Base-by-base conservation (phyloP, 2,329 filamentous ascomycete genomes). In the Phialocephala sp. region DNA sequence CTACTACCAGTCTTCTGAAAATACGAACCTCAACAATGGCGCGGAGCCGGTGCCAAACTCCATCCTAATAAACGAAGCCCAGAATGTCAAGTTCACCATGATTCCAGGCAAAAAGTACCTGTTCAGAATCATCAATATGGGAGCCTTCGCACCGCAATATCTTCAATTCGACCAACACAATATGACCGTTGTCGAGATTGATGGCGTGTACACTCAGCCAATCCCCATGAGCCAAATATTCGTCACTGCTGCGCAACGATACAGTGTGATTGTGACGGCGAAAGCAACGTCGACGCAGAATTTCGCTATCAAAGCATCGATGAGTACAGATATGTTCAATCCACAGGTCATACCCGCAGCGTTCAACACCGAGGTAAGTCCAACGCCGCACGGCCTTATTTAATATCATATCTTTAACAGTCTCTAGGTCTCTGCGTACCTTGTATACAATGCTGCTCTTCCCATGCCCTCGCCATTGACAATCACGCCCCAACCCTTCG, bases 341-440 rank as follows among this genome's bases (percentile, higher is more conserved):
- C 58, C 56, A 5, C 50, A 32, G 27, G 55, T 62, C 0, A 78
- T 93, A 15, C 91, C 92, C 0, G 78, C 82, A 0, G 83, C 82
- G 4, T 82, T 94, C 52, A 89, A 93, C 74, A 87, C 85, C 72
- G 89, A 89, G 69, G 83, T 84, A 36, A 88, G 86, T 0, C 6
- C 84, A 39, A 87, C 22, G 20, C 15, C 22, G 14, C 24, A 15
- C 22, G 9, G 4, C 15, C 20, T 57, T 8, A 6, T 15, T 39
- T 22, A n/a, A n/a, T n/a, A 6, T 15, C 8, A 50, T 39, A 5
- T 32, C 27, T 32, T 57, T 63, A 45, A 66, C 35, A 2, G 5
- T 54, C 2, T 63, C 8, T 11, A 66, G 65, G 58, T 62, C 9
- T 62, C 62, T 9, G 67, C 59, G 2, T 69, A 85, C 84, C 80